A percentile compares a stretch with the other conserved stretches of the same genome.
These are phyloP conservation scores for Periconia digitata DNA, from an alignment of 2,329 filamentous ascomycete genomes.

Conservation along the genomic window DNA sequence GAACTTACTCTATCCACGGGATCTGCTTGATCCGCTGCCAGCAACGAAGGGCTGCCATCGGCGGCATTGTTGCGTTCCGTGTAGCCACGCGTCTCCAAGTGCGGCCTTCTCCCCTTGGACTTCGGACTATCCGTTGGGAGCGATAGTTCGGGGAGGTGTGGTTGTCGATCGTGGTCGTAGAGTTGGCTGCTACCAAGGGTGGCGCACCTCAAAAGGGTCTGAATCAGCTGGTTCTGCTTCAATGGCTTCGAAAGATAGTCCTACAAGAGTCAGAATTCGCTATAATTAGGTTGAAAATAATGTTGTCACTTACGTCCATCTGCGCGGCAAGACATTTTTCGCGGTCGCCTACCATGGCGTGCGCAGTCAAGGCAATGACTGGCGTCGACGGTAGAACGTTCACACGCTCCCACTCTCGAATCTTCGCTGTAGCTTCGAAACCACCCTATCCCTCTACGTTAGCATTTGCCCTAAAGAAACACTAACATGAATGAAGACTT, in stretches of 20 bases:
- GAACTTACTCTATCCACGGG: conserved; percentile 58
- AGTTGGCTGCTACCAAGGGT: conserved; percentile 78
- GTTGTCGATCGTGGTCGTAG: conserved; percentile 64
- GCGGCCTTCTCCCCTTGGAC: conserved; percentile 47
- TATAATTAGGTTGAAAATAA: too few relatives aligned
- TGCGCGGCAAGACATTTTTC: conserved; percentile 98
- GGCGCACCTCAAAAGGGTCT: conserved; percentile 95
- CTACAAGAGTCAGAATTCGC: conserved; percentile 25
- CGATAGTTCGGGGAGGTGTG: conserved; percentile 41
- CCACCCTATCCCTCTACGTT: conserved; percentile 66
- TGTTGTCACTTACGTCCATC: conserved; percentile 77
- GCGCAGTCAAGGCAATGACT: conserved; percentile 94
- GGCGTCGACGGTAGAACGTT: conserved; percentile 81
- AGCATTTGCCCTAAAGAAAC: too few relatives aligned
- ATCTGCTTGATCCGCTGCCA: conserved; percentile 64
- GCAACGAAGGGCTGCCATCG: conserved; percentile 62
- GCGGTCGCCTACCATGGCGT: conserved; percentile 97
- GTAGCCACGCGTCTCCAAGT: conserved; percentile 64
- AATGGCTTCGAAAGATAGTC: conserved; percentile 96
- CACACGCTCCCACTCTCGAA: conserved; percentile 88
- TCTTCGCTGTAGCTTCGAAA: conserved; percentile 95
- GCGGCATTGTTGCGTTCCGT: conserved; percentile 67
- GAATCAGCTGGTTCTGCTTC: conserved; percentile 95
- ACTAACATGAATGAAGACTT: too few relatives aligned
- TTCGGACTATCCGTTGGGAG: conserved; percentile 25